These are phyloP conservation scores for Tricholomella constricta DNA, from an alignment of 768 basidiomycete genomes.

Conservation along the genomic window DNA sequence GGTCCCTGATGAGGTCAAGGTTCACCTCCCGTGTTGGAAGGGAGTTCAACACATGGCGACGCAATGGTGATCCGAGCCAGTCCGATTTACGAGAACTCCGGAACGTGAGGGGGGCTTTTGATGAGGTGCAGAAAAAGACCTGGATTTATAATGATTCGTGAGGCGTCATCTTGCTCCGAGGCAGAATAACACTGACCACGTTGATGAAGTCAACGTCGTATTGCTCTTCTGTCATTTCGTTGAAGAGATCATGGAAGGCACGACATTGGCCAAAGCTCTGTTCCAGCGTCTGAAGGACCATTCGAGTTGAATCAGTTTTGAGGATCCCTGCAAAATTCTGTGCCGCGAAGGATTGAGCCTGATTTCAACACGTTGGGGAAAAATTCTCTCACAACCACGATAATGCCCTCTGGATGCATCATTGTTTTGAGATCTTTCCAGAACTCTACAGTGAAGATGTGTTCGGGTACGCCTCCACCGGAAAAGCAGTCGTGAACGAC, in stretches of 20 bases:
- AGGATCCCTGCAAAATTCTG: conserved; percentile 87
- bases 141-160: conserved; percentile 26
- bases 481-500: conserved; percentile 94
- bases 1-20: conserved; percentile 39
- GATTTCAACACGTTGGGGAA: neutral
- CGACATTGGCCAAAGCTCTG: conserved; percentile 78
- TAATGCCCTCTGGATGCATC: conserved; percentile 69
- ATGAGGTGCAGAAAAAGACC: conserved; percentile 83
- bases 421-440: conserved; percentile 70
- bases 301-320: conserved; percentile 58
- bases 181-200: conserved; percentile 52
- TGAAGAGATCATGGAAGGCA: conserved; percentile 74
- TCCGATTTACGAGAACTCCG: conserved; percentile 55
- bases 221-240: conserved; percentile 45
- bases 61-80: conserved; percentile 69
- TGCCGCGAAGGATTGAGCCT: neutral
- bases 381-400: conserved; percentile 68
- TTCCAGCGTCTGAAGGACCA: conserved; percentile 71
- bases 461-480: conserved; percentile 86
- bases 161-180: neutral
- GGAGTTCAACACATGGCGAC: conserved; percentile 56
- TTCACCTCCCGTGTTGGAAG: conserved; percentile 58
- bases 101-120: conserved; percentile 56
- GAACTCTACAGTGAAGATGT: conserved; percentile 84
- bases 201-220: conserved; percentile 63